Conservation (phyloP, 106 monocot species). For the Dendrobium nobile region DNA sequence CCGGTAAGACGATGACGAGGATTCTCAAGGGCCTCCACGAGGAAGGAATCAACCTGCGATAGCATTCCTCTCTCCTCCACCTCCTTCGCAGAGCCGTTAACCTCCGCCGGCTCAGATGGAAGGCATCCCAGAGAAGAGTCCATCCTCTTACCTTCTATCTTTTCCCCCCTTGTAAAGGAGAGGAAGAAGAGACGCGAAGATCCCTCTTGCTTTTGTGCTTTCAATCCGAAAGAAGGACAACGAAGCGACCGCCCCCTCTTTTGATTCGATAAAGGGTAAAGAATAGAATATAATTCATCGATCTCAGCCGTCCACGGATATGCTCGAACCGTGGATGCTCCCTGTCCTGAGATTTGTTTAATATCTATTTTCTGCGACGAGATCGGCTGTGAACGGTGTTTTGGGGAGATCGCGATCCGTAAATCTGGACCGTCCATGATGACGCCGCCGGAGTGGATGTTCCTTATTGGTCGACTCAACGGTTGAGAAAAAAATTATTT, state of each 20-base stretch:
- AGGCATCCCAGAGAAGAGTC: not conserved
- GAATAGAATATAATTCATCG: not conserved
- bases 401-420: not conserved
- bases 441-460: no score
- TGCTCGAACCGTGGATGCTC: not conserved
- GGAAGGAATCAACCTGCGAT: constrained; percentile 16
- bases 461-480: no score
- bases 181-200: not conserved
- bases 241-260: not conserved
- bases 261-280: not conserved
- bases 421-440: not conserved
- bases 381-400: not conserved
- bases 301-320: not conserved
- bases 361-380: not conserved
- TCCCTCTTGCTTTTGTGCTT: not conserved
- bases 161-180: not conserved
- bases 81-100: not conserved
- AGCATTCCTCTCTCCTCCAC: not conserved
- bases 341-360: not conserved
- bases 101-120: not conserved
- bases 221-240: not conserved
- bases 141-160: not conserved
- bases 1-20: constrained; percentile 24
- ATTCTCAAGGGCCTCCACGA: constrained; percentile 23
- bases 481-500: no score